A percentile compares a stretch with the other conserved stretches of the same genome.
phyloP scores from a whole-genome alignment of 495 filamentous ascomycete genomes.

The Massariosphaeria phaeospora region DNA sequence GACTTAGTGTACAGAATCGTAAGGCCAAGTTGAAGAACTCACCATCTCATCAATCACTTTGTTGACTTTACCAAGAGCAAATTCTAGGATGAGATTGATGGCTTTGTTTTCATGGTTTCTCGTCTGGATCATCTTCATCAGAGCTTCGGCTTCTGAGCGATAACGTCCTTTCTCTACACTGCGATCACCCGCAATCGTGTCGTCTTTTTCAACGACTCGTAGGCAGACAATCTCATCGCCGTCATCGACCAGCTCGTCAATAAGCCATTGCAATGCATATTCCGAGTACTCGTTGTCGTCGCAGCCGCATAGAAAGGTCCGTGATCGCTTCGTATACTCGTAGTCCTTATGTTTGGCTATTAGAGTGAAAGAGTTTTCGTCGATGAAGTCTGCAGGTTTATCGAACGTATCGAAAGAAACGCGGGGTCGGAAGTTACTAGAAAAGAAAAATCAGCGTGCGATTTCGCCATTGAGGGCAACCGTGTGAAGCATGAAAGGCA shows the following conservation, averaged over 20 bases:
- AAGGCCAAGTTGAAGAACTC: conserved; percentile 34
- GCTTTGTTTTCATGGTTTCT: conserved; percentile 81
- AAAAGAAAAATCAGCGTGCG: conserved; percentile 26
- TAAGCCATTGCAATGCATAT: conserved; percentile 87
- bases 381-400: conserved; percentile 62
- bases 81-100: conserved; percentile 82
- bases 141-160: conserved; percentile 72
- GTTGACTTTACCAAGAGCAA: conserved; percentile 86
- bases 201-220: conserved; percentile 81
- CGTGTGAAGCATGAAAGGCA: conserved; percentile 22
- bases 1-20: conserved; percentile 1
- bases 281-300: conserved; percentile 96
- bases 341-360: conserved; percentile 89
- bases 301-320: conserved; percentile 89
- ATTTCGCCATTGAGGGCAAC: background rate
- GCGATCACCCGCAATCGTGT: conserved; percentile 62
- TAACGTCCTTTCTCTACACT: conserved; percentile 70
- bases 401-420: conserved; percentile 96
- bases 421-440: conserved; percentile 49
- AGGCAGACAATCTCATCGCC: conserved; percentile 96
- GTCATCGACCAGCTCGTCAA: conserved; percentile 92
- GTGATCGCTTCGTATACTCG: conserved; percentile 71
- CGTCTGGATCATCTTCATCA: conserved; percentile 53
- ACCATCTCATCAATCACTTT: conserved; percentile 92
- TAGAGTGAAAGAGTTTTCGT: conserved; percentile 57